Evolutionary conservation across 164 flowering plant genomes (phyloP).

Genomic region (Cinnamomum chago): DNA sequence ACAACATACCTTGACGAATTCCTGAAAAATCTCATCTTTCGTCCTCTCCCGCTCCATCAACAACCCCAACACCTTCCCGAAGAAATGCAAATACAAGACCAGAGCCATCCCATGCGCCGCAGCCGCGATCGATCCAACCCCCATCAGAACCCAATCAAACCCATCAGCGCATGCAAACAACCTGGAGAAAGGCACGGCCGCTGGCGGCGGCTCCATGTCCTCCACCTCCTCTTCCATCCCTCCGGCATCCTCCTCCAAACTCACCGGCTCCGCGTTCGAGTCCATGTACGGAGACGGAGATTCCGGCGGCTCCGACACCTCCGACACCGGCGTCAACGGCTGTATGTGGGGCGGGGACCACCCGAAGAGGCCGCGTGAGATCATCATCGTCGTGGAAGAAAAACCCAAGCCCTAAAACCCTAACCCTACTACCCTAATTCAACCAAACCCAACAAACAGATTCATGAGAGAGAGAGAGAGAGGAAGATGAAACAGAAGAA

Average conservation of each 20-base stretch:
- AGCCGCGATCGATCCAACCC: conserved; percentile 86
- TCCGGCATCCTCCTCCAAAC: conserved; percentile 55
- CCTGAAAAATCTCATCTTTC: conserved; percentile 38
- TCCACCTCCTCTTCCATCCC: conserved; percentile 58
- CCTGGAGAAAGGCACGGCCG: conserved; percentile 87
- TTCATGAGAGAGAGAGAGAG: background rate
- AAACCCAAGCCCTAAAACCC: background rate
- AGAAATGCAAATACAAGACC: conserved; percentile 87
- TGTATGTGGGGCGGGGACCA: conserved; percentile 99
- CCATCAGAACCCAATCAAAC: conserved; percentile 88
- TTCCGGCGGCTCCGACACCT: conserved; percentile 99
- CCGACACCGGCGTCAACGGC: conserved; percentile 96
- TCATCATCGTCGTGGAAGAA: conserved; percentile 50
- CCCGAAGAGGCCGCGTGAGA: conserved; percentile 91
- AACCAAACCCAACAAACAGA: background rate
- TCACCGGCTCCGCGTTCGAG: conserved; percentile 45
- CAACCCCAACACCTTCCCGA: conserved; percentile 74
- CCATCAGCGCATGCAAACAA: conserved; percentile 90
- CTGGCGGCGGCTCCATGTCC: conserved; percentile 75
- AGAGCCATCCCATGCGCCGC: conserved; percentile 96
- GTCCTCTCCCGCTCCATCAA: conserved; percentile 13
- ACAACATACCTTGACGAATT: conserved; percentile 50
- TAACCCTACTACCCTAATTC: background rate
- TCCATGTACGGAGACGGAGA: conserved; percentile 95
- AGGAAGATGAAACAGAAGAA: background rate